Conservation (phyloP, 768 basidiomycete species). For the Serendipita indica region DNA sequence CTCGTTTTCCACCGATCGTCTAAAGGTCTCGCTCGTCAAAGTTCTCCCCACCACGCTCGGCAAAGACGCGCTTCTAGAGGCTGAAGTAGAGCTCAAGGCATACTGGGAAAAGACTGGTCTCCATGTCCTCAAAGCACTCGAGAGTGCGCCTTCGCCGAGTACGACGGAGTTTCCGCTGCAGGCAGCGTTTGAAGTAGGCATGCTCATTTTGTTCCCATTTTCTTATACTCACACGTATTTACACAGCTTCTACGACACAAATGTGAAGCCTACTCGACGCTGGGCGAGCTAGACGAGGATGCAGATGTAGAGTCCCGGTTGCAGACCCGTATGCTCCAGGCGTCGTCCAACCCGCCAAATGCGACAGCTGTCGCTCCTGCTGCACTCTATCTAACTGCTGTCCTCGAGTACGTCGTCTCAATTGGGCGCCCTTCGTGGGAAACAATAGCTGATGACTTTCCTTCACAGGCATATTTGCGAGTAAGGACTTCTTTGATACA, state of each 20-base stretch:
- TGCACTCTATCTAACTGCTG: conserved; percentile 79
- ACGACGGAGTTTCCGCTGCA: conserved; percentile 52
- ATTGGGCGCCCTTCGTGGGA: conserved; percentile 10
- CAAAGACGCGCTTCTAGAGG: conserved; percentile 84
- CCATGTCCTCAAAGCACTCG: conserved; percentile 9
- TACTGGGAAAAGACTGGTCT: conserved; percentile 65
- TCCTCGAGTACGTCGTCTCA: conserved; percentile 61
- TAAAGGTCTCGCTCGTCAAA: conserved; percentile 56
- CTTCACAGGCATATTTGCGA: conserved; percentile 65
- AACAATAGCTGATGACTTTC: conserved; percentile 3
- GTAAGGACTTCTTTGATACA: conserved; percentile 32
- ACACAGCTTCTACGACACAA: conserved; percentile 61
- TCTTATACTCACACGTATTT: conserved; percentile 14
- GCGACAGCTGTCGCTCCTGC: conserved; percentile 58
- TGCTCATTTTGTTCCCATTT: conserved; percentile 13
- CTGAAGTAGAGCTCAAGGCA: conserved; percentile 79
- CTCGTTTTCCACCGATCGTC: conserved; percentile 56
- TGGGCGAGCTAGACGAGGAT: conserved; percentile 71
- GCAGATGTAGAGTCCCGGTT: conserved; percentile 45
- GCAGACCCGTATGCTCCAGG: conserved; percentile 40
- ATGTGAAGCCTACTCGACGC: conserved; percentile 76
- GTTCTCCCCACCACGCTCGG: conserved; percentile 69
- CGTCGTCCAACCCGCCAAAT: conserved; percentile 36
- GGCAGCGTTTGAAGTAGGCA: conserved; percentile 57
- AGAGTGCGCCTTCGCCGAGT: conserved; percentile 24